These are phyloP conservation scores for Nitzschia inconspicua DNA, from an alignment of 108 stramenopile genomes.

Conservation along the genomic window DNA sequence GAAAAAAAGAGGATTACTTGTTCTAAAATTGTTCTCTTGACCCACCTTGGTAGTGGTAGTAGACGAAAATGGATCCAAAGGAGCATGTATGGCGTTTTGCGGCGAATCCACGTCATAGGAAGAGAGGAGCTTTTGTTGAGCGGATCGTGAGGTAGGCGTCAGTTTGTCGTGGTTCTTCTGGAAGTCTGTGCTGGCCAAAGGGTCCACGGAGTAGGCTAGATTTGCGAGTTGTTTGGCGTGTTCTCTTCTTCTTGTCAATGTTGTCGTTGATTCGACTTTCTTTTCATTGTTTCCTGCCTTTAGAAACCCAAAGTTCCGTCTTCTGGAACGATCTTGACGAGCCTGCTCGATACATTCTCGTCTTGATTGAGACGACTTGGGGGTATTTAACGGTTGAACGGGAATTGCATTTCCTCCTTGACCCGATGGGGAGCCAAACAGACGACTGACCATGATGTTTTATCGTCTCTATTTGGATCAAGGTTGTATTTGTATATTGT, in stretches of 20 bases:
- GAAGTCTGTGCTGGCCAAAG: conserved; percentile 1
- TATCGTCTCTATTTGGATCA: too few species aligned
- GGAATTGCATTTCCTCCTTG: too few species aligned
- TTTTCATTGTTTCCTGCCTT: conserved; percentile 11
- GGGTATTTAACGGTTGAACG: too few species aligned
- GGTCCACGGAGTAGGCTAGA: conserved; percentile 10
- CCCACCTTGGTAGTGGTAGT: neutral
- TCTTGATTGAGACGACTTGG: neutral
- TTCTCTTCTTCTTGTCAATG: conserved; percentile 12
- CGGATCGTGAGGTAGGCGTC: neutral
- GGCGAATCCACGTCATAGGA: neutral
- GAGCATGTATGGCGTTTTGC: too few species aligned
- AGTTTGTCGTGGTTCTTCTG: neutral
- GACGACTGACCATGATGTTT: too few species aligned
- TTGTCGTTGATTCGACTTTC: neutral
- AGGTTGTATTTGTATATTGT: too few species aligned
- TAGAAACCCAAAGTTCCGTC: conserved; percentile 33
- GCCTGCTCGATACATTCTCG: neutral
- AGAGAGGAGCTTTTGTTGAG: neutral
- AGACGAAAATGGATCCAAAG: conserved; percentile 16
- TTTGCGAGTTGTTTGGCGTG: conserved; percentile 29
- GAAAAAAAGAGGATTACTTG: neutral
- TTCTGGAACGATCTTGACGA: neutral
- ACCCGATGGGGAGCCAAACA: too few species aligned
- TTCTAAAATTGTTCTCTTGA: neutral